Percentiles rank a stretch among this genome's conserved stretches.
Evolutionary conservation across 371 early-diverging fungal species (phyloP).

Genomic region (Actinomucor elegans): DNA sequence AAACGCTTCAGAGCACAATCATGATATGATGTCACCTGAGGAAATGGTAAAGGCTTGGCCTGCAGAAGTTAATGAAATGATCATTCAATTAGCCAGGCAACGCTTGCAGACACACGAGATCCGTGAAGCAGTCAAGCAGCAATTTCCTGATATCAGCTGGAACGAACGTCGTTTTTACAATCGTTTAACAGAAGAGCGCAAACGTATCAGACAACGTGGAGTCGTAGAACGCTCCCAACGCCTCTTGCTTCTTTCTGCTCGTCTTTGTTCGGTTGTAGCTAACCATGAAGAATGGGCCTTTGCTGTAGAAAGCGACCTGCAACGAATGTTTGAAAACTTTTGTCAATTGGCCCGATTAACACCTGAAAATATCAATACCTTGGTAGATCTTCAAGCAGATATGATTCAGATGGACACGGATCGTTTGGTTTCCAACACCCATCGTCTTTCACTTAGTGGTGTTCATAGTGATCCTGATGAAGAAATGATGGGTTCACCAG

Average conservation of each 20-base stretch:
- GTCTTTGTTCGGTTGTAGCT: slow-evolving; percentile 40
- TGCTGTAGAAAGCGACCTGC: slow-evolving; percentile 31
- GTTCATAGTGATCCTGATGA: slow-evolving; percentile 12
- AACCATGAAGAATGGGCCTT: slow-evolving; percentile 37
- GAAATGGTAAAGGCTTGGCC: slow-evolving; percentile 63
- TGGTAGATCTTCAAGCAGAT: slow-evolving; percentile 22
- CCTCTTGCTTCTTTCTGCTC: slow-evolving; percentile 26
- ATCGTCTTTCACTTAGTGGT: slow-evolving; percentile 27
- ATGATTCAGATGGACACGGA: slow-evolving; percentile 22
- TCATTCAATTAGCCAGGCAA: slow-evolving; percentile 42
- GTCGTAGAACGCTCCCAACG: slow-evolving; percentile 38
- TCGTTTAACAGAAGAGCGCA: slow-evolving; percentile 59
- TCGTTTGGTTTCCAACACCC: slow-evolving; percentile 31
- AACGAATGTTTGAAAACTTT: slow-evolving; percentile 35
- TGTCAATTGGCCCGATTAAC: slow-evolving; percentile 24
- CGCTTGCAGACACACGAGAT: slow-evolving; percentile 55
- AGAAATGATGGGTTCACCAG: slow-evolving; percentile 15
- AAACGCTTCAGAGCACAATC: slow-evolving; percentile 58
- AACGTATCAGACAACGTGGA: slow-evolving; percentile 37
- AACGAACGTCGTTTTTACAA: slow-evolving; percentile 63
- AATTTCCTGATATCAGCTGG: slow-evolving; percentile 59
- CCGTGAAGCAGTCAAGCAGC: slow-evolving; percentile 55
- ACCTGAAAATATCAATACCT: slow-evolving; percentile 14
- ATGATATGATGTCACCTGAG: slow-evolving; percentile 57
- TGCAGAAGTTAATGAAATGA: slow-evolving; percentile 41